phyloP scores from a whole-genome alignment of 768 basidiomycete genomes.

The Tulasnella sp. region DNA sequence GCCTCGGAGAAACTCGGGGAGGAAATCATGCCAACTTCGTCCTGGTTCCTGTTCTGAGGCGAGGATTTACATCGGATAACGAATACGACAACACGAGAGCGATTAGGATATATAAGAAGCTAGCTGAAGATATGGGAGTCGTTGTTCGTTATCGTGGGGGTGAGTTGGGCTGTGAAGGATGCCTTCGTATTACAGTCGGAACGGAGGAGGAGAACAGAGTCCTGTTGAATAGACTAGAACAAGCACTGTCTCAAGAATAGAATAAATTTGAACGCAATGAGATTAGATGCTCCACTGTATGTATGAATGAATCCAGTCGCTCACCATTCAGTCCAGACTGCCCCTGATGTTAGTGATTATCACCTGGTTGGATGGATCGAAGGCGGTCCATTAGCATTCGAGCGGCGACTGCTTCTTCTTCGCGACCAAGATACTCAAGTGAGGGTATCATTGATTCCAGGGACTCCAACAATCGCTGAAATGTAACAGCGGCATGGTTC shows the following conservation, averaged over 20 bases:
- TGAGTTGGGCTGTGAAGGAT: conserved; percentile 84
- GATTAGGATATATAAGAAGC: conserved; percentile 65
- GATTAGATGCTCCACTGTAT: background rate
- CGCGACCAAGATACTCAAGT: conserved; percentile 11
- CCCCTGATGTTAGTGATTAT: background rate
- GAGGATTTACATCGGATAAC: conserved; percentile 46
- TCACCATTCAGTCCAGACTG: background rate
- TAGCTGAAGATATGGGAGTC: conserved; percentile 84
- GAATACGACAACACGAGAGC: conserved; percentile 45
- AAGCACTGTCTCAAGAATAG: conserved; percentile 36
- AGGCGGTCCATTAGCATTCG: background rate
- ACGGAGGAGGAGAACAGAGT: conserved; percentile 74
- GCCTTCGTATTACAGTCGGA: conserved; percentile 88
- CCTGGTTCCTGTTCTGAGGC: conserved; percentile 71
- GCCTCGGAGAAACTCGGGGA: conserved; percentile 72
- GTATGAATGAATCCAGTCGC: background rate
- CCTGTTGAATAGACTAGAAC: conserved; percentile 58
- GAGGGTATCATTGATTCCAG: conserved; percentile 25
- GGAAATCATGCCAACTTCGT: conserved; percentile 91
- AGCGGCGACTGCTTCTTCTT: conserved; percentile 12
- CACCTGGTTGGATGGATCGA: background rate
- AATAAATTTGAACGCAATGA: background rate
- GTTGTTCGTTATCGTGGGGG: conserved; percentile 89
- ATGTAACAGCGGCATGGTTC: background rate
- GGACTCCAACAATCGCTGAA: conserved; percentile 14